phyloP scores from a whole-genome alignment of 257 asterid species.

The Solanum tacnaense region DNA sequence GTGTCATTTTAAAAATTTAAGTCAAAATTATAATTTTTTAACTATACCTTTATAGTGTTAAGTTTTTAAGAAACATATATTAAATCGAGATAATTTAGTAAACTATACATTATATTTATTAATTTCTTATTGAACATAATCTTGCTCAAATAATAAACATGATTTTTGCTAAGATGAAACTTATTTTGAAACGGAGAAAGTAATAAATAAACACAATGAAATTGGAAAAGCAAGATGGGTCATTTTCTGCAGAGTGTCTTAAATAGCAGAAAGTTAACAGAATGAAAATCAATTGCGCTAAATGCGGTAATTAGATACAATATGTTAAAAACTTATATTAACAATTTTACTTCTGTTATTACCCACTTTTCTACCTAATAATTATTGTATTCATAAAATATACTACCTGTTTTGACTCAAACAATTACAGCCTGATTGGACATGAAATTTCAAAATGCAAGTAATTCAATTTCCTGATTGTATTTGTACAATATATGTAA shows the following conservation, averaged over 20 bases:
- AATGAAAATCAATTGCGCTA: neutral
- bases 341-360: neutral
- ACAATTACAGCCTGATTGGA: neutral
- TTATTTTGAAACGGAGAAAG: neutral
- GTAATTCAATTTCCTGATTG: slow-evolving; percentile 45
- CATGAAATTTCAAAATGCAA: slow-evolving; percentile 18
- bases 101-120: too few species aligned
- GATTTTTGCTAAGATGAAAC: neutral
- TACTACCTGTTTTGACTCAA: neutral
- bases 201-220: neutral
- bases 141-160: neutral
- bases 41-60: neutral
- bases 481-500: neutral
- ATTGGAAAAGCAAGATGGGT: neutral
- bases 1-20: neutral
- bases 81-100: neutral
- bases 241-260: neutral
- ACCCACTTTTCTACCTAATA: neutral
- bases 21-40: too few species aligned
- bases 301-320: neutral
- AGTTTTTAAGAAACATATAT: neutral
- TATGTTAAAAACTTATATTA: neutral
- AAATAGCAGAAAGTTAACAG: neutral
- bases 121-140: too few species aligned
- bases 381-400: neutral